Evolutionary conservation across 176 grass and related monocot genomes (phyloP).

Genomic region (Triticum urartu): DNA sequence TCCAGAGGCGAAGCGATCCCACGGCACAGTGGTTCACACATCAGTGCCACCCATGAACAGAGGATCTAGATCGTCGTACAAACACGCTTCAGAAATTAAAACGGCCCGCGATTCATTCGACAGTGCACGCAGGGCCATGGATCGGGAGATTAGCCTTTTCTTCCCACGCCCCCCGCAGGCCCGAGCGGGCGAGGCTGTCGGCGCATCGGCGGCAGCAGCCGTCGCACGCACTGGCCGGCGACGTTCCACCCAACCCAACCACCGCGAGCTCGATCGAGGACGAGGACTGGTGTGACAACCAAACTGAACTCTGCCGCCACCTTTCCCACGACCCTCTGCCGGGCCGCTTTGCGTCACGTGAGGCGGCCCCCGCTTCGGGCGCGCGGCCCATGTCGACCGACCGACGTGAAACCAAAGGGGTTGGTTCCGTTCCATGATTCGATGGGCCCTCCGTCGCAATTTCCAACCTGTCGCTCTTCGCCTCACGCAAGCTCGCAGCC

Average conservation of each 20-base stretch:
- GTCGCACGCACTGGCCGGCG: background rate
- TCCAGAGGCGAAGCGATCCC: background rate
- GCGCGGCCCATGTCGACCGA: background rate
- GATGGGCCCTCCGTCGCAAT: background rate
- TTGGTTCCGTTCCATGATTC: background rate
- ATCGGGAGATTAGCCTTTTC: background rate
- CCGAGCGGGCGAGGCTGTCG: slow-evolving; percentile 23
- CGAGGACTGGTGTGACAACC: background rate
- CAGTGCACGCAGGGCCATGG: background rate
- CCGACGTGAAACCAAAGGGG: background rate
- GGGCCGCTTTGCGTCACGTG: slow-evolving; percentile 19
- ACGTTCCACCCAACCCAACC: background rate
- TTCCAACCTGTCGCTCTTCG: background rate
- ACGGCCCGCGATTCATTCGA: background rate
- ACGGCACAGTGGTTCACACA: background rate
- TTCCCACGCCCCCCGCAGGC: too few relatives aligned
- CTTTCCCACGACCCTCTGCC: background rate
- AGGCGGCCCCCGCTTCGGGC: background rate
- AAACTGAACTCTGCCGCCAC: background rate
- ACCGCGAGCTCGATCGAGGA: background rate
- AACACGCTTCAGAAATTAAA: background rate
- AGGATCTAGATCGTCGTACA: background rate
- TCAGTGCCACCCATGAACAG: background rate
- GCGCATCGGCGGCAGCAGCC: slow-evolving; percentile 36
- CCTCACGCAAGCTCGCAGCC: background rate